Evolutionary conservation across 2,329 filamentous ascomycete genomes (phyloP).

Genomic region (Trichoderma atroviride): DNA sequence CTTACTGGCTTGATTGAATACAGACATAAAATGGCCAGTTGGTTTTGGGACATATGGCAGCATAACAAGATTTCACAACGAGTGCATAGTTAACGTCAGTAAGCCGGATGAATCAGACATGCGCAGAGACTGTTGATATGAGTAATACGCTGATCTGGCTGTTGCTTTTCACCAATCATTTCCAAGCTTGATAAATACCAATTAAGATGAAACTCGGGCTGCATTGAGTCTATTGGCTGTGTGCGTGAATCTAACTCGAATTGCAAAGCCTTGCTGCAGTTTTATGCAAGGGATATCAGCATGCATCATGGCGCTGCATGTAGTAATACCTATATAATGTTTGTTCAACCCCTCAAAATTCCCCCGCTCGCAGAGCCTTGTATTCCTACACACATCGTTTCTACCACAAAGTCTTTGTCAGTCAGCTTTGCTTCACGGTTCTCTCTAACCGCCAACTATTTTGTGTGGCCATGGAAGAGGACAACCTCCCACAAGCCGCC

Average conservation of each 20-base stretch:
- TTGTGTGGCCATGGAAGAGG: background rate
- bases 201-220: background rate
- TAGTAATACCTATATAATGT: background rate
- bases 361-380: background rate
- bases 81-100: background rate
- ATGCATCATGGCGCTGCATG: background rate
- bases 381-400: background rate
- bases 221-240: background rate
- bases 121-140: background rate
- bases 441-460: background rate
- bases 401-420: background rate
- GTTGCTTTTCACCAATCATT: background rate
- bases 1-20: slow-evolving; percentile 32
- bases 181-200: background rate
- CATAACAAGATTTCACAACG: background rate
- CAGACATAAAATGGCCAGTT: background rate
- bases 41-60: background rate
- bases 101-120: background rate
- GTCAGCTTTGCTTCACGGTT: background rate
- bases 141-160: background rate
- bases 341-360: background rate
- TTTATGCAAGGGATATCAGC: background rate
- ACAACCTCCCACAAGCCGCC: background rate
- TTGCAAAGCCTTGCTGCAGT: background rate
- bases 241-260: background rate